Conservation (phyloP, 2,329 filamentous ascomycete species). For the Colletotrichum eleusines region DNA sequence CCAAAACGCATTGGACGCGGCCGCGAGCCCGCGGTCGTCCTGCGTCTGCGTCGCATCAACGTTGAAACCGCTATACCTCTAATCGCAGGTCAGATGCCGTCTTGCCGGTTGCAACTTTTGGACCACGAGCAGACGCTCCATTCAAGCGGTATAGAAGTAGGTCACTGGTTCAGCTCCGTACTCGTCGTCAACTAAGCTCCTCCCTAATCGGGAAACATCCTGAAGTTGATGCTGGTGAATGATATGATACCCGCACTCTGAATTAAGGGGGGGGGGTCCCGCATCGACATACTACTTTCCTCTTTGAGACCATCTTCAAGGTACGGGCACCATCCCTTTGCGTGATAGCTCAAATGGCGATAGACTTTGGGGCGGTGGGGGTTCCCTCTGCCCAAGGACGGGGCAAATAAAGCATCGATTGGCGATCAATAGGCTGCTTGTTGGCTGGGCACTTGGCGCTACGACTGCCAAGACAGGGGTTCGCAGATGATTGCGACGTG, state of each 20-base stretch:
- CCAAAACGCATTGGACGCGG: not conserved
- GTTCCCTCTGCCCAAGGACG: slow-evolving; percentile 6
- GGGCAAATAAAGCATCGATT: not conserved
- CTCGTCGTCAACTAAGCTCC: slow-evolving; percentile 21
- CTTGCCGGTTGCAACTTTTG: slow-evolving; percentile 8
- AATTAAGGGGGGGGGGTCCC: too few relatives aligned
- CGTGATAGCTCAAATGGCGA: slow-evolving; percentile 20
- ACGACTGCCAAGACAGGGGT: slow-evolving; percentile 18
- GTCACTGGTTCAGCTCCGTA: not conserved
- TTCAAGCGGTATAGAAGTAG: not conserved
- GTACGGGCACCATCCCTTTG: slow-evolving; percentile 11
- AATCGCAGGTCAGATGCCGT: slow-evolving; percentile 36
- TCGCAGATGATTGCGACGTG: slow-evolving; percentile 9
- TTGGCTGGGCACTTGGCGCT: slow-evolving; percentile 14
- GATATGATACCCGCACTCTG: too few relatives aligned
- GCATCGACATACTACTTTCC: slow-evolving; percentile 34
- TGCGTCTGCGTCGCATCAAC: not conserved
- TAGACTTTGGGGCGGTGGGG: slow-evolving; percentile 1
- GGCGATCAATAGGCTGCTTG: not conserved
- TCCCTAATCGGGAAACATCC: slow-evolving; percentile 34
- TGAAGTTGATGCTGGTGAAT: slow-evolving; percentile 10
- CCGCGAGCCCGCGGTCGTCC: not conserved
- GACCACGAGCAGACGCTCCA: too few relatives aligned
- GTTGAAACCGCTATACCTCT: slow-evolving; percentile 22
- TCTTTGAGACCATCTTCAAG: slow-evolving; percentile 13